Percentiles rank a stretch among this genome's conserved stretches.
Conservation (phyloP, 2,329 filamentous ascomycete genomes). For the Sphaerulina musiva region DNA sequence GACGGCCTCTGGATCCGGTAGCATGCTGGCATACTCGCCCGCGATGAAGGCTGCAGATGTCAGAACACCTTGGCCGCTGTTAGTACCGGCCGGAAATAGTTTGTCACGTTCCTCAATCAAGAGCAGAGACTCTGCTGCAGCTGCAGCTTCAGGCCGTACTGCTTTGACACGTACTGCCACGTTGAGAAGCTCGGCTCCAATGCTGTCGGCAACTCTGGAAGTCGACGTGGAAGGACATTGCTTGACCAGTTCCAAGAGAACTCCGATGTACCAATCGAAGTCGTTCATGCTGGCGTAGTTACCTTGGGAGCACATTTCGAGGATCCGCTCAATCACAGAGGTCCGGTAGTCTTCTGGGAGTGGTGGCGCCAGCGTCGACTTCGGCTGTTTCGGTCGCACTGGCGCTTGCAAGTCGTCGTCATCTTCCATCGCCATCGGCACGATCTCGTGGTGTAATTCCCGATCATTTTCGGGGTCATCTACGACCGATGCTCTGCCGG, state of each 20-base stretch:
- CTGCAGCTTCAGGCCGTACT: conserved; percentile 70
- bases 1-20: conserved; percentile 63
- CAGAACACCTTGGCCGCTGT: conserved; percentile 57
- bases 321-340: conserved; percentile 73
- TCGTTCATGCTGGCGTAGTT: conserved; percentile 81
- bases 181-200: conserved; percentile 81
- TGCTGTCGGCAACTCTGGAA: conserved; percentile 55
- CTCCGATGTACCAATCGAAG: conserved; percentile 96
- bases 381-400: conserved; percentile 48
- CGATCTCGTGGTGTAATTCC: conserved; percentile 37
- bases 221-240: conserved; percentile 50
- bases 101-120: conserved; percentile 55
- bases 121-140: conserved; percentile 71
- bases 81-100: conserved; percentile 48
- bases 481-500: conserved; percentile 50
- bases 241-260: conserved; percentile 76
- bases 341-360: conserved; percentile 80
- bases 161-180: conserved; percentile 86
- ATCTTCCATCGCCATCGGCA: conserved; percentile 50
- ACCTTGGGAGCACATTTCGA: conserved; percentile 82
- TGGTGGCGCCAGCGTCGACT: conserved; percentile 47
- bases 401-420: conserved; percentile 52
- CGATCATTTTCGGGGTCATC: conserved; percentile 45
- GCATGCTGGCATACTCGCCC: conserved; percentile 75
- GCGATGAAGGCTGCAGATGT: conserved; percentile 75